These are phyloP conservation scores for Discostella pseudostelligera DNA, from an alignment of 108 stramenopile genomes.

Conservation along the genomic window DNA sequence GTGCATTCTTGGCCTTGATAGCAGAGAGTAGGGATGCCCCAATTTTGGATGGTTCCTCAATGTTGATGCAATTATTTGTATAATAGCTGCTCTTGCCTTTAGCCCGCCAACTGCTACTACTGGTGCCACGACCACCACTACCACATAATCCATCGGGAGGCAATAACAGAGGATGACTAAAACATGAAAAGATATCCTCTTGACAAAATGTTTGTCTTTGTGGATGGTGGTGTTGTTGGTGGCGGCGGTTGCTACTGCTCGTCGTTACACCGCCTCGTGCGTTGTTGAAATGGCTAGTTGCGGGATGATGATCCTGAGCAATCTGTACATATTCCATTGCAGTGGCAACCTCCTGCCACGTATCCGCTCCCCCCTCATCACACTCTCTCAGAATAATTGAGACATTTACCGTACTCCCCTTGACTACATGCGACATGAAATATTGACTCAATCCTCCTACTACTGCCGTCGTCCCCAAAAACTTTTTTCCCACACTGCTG, in stretches of 20 bases:
- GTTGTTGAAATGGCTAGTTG: too few species aligned
- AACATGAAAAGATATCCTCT: slow-evolving; percentile 15
- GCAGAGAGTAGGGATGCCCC: slow-evolving; percentile 39
- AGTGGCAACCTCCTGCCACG: not conserved
- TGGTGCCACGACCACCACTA: not conserved
- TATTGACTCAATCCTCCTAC: slow-evolving; percentile 29
- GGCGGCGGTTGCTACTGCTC: not conserved
- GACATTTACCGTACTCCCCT: slow-evolving; percentile 32
- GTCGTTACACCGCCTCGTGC: not conserved
- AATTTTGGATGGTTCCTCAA: slow-evolving; percentile 12
- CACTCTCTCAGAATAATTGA: slow-evolving; percentile 25
- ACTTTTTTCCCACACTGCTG: slow-evolving; percentile 12
- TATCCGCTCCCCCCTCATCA: slow-evolving; percentile 1
- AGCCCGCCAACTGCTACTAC: not conserved
- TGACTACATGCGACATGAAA: slow-evolving; percentile 42
- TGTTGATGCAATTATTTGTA: not conserved
- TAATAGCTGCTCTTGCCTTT: not conserved
- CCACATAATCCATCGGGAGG: slow-evolving; percentile 23
- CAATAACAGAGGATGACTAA: slow-evolving; percentile 28
- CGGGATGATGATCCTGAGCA: too few species aligned
- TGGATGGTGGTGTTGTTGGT: not conserved
- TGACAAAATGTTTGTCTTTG: not conserved
- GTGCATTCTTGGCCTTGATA: slow-evolving; percentile 41
- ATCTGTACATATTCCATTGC: too few species aligned
- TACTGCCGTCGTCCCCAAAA: not conserved